These are phyloP conservation scores for Colletotrichum sp. DNA, from an alignment of 2,329 filamentous ascomycete genomes.

Conservation along the genomic window DNA sequence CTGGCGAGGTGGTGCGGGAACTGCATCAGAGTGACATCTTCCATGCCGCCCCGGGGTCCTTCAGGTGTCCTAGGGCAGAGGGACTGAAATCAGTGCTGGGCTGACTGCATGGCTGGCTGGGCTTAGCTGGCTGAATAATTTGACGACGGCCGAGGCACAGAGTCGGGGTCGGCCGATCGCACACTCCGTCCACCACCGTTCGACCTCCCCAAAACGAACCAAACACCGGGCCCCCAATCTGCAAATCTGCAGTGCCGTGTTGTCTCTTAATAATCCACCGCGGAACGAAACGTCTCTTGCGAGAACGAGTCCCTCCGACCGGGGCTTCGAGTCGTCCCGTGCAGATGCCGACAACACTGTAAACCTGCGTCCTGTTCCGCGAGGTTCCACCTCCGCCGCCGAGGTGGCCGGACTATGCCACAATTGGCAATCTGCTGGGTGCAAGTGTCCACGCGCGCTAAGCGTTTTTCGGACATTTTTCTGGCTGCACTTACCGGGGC, in stretches of 20 bases:
- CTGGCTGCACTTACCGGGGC: background rate
- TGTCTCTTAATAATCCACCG: background rate
- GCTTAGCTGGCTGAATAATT: background rate
- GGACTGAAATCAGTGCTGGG: background rate
- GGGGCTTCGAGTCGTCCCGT: background rate
- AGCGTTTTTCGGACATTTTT: background rate
- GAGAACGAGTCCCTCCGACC: constrained; percentile 3
- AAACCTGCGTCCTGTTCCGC: background rate
- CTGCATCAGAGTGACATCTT: constrained; percentile 20
- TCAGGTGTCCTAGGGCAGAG: background rate
- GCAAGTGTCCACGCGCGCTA: background rate
- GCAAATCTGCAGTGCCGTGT: background rate
- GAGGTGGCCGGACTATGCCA: constrained; percentile 12
- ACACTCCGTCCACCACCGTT: background rate
- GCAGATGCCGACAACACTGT: background rate
- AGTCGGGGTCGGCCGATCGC: constrained; percentile 7
- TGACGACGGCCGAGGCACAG: background rate
- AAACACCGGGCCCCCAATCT: background rate
- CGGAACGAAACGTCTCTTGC: background rate
- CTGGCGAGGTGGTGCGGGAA: background rate
- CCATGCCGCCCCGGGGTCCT: background rate
- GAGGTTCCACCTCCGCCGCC: background rate
- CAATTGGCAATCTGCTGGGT: constrained; percentile 3
- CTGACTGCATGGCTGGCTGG: background rate
- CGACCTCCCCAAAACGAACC: background rate